Base-by-base conservation (phyloP, 2,329 filamentous ascomycete species). In the Leptographium lundbergii region DNA sequence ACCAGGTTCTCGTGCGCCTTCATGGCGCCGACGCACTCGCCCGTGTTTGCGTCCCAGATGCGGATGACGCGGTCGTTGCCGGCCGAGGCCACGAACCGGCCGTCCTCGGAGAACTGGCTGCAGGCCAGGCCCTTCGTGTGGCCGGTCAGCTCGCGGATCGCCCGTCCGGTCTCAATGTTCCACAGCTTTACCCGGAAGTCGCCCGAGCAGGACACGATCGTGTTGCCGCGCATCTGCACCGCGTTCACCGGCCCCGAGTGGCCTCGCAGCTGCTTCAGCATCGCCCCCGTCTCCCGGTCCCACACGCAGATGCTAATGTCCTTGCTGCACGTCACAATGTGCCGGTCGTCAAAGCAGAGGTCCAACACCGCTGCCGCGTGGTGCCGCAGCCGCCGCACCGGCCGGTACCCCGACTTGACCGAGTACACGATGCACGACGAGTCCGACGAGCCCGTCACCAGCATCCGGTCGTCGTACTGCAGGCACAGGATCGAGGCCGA, bases 251-350 rank as follows among this genome's bases (percentile, higher is more conserved):
- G 94, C 0, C 94, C 94, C 2, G 84, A 80, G 71, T 99, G 94
- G 9, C 92, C 94, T 42, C 82, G 81, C 55, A 99, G 81, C 67
- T 89, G 87, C 67, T 88, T 89, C 54, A 95, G 73, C 54, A 95
- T 77, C 11, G 76, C 74, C 42, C 90, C 89, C 0, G 89, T 94
- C 59, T 81, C 75, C 53, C 94, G 88, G 68, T 96, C 89, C 92
- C 92, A 97, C 27, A 99, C 85, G 68, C 91, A 95, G 69, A 99
- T 95, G 63, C 82, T 91, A 48, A 87, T 85, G 72, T 99, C 94
- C 73, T 99, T 99, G 70, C 90, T 96, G 77, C 94, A 99, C 6
- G 92, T 96, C 56, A 97, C 87, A 67, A 99, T 96, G 72, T 95
- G 87, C 66, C 87, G 86, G 63, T 90, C 83, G 69, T 99, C 91